phyloP scores from a whole-genome alignment of 495 filamentous ascomycete genomes.

The Cudoniella acicularis region DNA sequence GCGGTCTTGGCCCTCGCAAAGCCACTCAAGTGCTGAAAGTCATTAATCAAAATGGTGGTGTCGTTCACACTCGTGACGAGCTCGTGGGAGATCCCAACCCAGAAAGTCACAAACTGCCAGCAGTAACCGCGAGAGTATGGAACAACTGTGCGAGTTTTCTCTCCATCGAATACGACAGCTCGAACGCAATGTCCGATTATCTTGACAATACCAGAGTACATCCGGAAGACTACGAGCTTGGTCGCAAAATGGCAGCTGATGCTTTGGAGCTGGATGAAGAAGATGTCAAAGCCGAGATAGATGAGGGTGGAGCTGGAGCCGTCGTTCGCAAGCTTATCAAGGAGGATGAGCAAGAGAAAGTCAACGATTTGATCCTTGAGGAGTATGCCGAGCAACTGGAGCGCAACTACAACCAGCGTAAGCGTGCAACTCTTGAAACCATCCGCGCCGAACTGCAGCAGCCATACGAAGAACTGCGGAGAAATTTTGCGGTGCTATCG shows the following conservation, averaged over 20 bases:
- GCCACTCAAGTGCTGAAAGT: slow-evolving; percentile 82
- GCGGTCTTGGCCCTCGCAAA: slow-evolving; percentile 90
- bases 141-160: slow-evolving; percentile 96
- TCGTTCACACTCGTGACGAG: slow-evolving; percentile 75
- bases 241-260: slow-evolving; percentile 96
- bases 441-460: slow-evolving; percentile 90
- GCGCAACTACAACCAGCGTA: slow-evolving; percentile 85
- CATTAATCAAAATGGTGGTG: slow-evolving; percentile 82
- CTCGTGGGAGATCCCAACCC: slow-evolving; percentile 84
- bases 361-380: slow-evolving; percentile 93
- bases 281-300: slow-evolving; percentile 89
- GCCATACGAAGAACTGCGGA: slow-evolving; percentile 91
- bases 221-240: slow-evolving; percentile 96
- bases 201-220: slow-evolving; percentile 95
- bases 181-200: slow-evolving; percentile 77
- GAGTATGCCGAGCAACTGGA: slow-evolving; percentile 96
- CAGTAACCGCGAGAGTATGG: slow-evolving; percentile 87
- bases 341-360: slow-evolving; percentile 86
- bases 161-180: slow-evolving; percentile 77
- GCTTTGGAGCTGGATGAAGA: slow-evolving; percentile 95
- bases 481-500: slow-evolving; percentile 65
- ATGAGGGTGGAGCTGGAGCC: slow-evolving; percentile 81
- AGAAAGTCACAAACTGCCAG: slow-evolving; percentile 65
- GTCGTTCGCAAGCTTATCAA: slow-evolving; percentile 90
- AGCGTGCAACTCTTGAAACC: slow-evolving; percentile 93